A percentile compares a stretch with the other conserved stretches of the same genome.
Conservation (phyloP, 169 alveolate genomes). For the Plasmodium fragile region DNA sequence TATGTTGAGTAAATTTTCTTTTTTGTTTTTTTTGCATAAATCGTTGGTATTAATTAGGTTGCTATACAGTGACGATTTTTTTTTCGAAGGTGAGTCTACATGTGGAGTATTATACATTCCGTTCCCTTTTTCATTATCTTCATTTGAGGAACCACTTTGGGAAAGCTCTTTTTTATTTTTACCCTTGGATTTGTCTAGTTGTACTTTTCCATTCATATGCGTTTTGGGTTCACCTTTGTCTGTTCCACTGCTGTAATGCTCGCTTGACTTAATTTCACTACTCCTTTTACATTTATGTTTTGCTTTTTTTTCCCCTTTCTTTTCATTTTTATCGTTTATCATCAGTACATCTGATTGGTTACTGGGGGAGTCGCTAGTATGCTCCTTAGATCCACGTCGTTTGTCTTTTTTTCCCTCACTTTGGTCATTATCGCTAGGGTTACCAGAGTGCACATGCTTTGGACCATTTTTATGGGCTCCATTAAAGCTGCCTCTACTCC, state of each 20-base stretch:
- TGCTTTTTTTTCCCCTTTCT: neutral
- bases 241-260: neutral
- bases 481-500: neutral
- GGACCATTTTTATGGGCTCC: neutral
- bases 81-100: conserved; percentile 1
- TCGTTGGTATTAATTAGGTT: conserved; percentile 11
- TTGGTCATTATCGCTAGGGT: neutral
- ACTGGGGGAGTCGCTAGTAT: neutral
- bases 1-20: conserved; percentile 36
- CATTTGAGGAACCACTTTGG: neutral
- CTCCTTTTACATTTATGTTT: neutral
- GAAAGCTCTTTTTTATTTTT: neutral
- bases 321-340: conserved; percentile 3
- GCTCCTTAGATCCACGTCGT: neutral
- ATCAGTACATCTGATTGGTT: neutral
- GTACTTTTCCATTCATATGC: neutral
- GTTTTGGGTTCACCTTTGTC: neutral
- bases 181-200: neutral
- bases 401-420: neutral
- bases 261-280: neutral
- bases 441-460: neutral
- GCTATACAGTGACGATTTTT: neutral
- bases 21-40: conserved; percentile 25
- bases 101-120: neutral
- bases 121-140: neutral